Base-by-base conservation (phyloP, 495 filamentous ascomycete species). In the Talaromyces thailandensis region DNA sequence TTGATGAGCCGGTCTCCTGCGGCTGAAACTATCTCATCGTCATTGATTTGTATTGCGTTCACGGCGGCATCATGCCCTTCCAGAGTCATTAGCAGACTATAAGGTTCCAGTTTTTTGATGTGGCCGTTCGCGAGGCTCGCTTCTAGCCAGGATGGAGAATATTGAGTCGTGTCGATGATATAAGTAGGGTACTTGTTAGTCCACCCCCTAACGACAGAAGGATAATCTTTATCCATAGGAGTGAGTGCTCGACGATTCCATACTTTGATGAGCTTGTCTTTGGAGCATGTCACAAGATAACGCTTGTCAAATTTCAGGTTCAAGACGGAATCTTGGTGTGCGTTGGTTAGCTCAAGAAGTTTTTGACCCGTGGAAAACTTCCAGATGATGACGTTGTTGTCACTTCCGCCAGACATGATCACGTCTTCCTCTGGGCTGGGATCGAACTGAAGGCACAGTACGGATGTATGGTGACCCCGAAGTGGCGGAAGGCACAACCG, bases 371-470 rank as follows among this genome's bases (percentile, higher is more conserved):
- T 97, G 0, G 92, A 96, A 69, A 98, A 98, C 58, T 76, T 85
- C 94, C 94, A 99, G 2, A 98, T 72, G 57, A 97, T 92, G 60
- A 99, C 85, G 64, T 87, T 84, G 18, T 85, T 87, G 71, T 99
- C 94, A 58, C 92, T 96, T 64, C 93, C 96, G 9, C 93, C 95
- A 5, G 91, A 95, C 21, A 98, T 86, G 61, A 99, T 88, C 37
- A 99, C 77, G 68, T 98, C 93, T 69, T 98, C 89, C 18, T 89
- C 85, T 1, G 90, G 88, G 48, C 87, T 84, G n/a, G 93, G 89
- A 69, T 99, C 95, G 69, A 97, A 99, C 69, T 99, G 94, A 23
- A 99, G 80, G 70, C 95, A 98, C 12, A 98, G 79, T 4, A 99
- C 94, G 28, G 92, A 96, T 23, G 91, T 93, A 6, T 68, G 70